Conservation (phyloP, 345 rosid species). For the Gossypium raimondii region DNA sequence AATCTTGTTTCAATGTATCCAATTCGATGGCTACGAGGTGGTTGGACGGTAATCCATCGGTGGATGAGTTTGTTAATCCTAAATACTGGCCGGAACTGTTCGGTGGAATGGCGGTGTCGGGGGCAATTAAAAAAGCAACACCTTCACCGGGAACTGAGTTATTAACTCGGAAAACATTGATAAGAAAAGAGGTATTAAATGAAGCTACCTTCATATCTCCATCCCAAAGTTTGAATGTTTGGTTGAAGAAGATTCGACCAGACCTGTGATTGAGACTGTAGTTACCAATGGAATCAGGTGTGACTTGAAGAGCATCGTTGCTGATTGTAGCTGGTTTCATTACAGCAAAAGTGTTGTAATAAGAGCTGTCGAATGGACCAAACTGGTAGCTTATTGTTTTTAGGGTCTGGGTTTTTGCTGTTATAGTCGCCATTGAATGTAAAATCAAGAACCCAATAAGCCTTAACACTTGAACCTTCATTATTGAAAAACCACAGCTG, state of each 20-base stretch:
- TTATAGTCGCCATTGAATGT: neutral
- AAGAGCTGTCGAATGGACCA: slow-evolving; percentile 32
- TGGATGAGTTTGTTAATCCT: slow-evolving; percentile 52
- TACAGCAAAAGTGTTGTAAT: slow-evolving; percentile 19
- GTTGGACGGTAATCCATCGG: slow-evolving; percentile 37
- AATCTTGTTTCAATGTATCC: slow-evolving; percentile 49
- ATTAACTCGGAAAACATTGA: slow-evolving; percentile 33
- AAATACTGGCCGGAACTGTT: slow-evolving; percentile 41
- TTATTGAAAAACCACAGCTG: neutral
- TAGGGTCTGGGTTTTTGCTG: slow-evolving; percentile 1
- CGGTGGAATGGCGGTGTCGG: slow-evolving; percentile 27
- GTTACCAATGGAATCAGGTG: slow-evolving; percentile 39
- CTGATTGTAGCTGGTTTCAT: slow-evolving; percentile 25
- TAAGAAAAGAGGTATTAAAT: slow-evolving; percentile 45
- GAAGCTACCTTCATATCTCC: slow-evolving; percentile 32
- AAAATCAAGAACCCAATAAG: neutral
- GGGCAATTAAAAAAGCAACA: slow-evolving; percentile 45
- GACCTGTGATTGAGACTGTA: slow-evolving; percentile 29
- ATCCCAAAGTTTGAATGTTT: slow-evolving; percentile 36
- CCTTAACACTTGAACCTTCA: neutral
- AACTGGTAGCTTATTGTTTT: neutral
- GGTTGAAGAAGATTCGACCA: slow-evolving; percentile 37
- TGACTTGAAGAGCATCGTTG: slow-evolving; percentile 45
- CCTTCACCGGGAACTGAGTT: slow-evolving; percentile 40
- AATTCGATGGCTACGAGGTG: slow-evolving; percentile 48